Percentiles rank a stretch among this genome's conserved stretches.
phyloP scores from a whole-genome alignment of 768 basidiomycete species.

The Terana coerulea region DNA sequence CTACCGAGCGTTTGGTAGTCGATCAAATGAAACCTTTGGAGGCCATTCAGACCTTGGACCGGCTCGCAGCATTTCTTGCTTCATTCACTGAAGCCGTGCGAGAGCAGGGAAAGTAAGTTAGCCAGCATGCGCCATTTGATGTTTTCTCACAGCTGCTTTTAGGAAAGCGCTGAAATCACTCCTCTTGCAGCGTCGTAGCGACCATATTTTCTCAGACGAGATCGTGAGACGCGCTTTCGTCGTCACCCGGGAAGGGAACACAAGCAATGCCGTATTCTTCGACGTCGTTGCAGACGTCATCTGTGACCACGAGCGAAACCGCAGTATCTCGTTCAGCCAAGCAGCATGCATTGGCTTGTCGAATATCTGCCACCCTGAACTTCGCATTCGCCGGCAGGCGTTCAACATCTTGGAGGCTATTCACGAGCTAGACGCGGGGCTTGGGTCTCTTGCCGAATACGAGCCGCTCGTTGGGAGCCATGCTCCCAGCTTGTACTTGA shows the following conservation, averaged over 20 bases:
- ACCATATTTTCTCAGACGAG: slow-evolving; percentile 57
- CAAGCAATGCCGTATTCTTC: slow-evolving; percentile 68
- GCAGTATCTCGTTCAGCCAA: slow-evolving; percentile 71
- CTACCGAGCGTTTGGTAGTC: slow-evolving; percentile 47
- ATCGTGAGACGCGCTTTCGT: slow-evolving; percentile 69
- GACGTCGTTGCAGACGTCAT: slow-evolving; percentile 74
- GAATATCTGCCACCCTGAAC: slow-evolving; percentile 74
- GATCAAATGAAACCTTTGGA: slow-evolving; percentile 56
- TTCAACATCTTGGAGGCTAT: slow-evolving; percentile 74
- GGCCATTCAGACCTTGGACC: slow-evolving; percentile 51
- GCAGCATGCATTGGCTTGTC: slow-evolving; percentile 73
- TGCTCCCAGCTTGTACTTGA: slow-evolving; percentile 72
- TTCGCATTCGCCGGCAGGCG: slow-evolving; percentile 65
- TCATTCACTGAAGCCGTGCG: slow-evolving; percentile 50
- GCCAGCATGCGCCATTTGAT: not conserved
- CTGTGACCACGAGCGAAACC: slow-evolving; percentile 40
- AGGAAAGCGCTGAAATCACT: slow-evolving; percentile 79
- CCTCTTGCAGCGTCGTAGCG: slow-evolving; percentile 52
- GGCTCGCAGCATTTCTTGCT: slow-evolving; percentile 65
- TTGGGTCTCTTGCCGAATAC: slow-evolving; percentile 66
- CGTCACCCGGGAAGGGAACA: slow-evolving; percentile 44
- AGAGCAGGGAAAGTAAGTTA: slow-evolving; percentile 60
- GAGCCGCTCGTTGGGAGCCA: slow-evolving; percentile 70
- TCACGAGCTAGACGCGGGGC: slow-evolving; percentile 64
- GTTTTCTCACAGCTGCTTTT: not conserved